phyloP scores from a whole-genome alignment of 257 asterid genomes.

The Rehmannia glutinosa region DNA sequence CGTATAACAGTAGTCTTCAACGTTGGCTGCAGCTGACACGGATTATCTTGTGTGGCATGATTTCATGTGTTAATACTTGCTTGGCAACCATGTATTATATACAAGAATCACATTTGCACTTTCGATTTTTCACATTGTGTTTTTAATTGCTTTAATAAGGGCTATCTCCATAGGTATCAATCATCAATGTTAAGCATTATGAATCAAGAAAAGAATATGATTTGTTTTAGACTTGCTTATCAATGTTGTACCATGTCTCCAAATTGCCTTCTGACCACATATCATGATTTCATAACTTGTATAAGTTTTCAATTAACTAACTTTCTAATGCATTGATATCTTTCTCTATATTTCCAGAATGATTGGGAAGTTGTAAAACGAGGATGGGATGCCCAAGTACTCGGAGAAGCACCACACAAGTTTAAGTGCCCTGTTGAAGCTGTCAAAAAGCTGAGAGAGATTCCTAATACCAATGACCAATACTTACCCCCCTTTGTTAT shows the following conservation, averaged over 20 bases:
- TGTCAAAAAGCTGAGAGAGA: constrained; percentile 76
- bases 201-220: no score
- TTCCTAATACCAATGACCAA: constrained; percentile 64
- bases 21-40: no score
- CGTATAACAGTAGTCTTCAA: no score
- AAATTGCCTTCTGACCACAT: not conserved
- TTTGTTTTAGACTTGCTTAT: no score
- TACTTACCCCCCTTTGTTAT: constrained; percentile 90
- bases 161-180: no score
- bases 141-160: no score
- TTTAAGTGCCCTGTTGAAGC: constrained; percentile 74
- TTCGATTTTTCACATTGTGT: not conserved
- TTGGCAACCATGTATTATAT: not conserved
- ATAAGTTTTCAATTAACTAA: not conserved
- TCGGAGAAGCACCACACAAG: constrained; percentile 93
- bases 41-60: no score
- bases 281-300: not conserved
- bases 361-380: constrained; percentile 93
- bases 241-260: no score
- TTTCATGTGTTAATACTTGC: not conserved
- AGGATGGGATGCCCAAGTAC: constrained; percentile 99
- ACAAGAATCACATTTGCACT: not conserved
- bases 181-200: no score
- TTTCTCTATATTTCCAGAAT: constrained; percentile 48
- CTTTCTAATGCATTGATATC: not conserved